Percentiles rank a stretch among this genome's conserved stretches.
phyloP scores from a whole-genome alignment of 371 early-diverging fungal genomes.

The Circinella umbellata region DNA sequence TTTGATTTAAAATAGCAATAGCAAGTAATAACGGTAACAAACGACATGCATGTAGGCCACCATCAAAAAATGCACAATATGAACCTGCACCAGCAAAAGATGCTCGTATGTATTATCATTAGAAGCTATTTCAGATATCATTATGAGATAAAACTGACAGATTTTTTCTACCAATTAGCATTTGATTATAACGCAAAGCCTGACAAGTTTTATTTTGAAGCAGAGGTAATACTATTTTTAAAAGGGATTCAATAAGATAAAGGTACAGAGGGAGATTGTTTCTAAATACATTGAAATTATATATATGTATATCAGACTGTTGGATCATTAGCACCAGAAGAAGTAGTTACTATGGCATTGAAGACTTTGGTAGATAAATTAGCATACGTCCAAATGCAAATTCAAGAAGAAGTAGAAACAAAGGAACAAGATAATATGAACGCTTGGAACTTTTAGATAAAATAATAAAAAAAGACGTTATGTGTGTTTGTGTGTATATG shows the following conservation, averaged over 20 bases:
- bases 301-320: slow-evolving; percentile 57
- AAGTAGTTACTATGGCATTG: slow-evolving; percentile 83
- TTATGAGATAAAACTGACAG: not conserved
- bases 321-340: slow-evolving; percentile 89
- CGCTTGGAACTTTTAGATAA: slow-evolving; percentile 29
- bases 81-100: slow-evolving; percentile 68
- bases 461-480: not conserved
- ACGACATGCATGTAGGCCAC: slow-evolving; percentile 53
- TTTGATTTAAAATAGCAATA: no score
- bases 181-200: slow-evolving; percentile 91
- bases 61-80: slow-evolving; percentile 73
- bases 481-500: no score
- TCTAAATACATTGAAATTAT: no score
- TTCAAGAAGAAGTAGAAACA: slow-evolving; percentile 66
- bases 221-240: slow-evolving; percentile 65
- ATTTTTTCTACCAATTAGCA: slow-evolving; percentile 33
- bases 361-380: slow-evolving; percentile 85
- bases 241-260: no score
- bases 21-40: no score
- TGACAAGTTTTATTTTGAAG: slow-evolving; percentile 85
- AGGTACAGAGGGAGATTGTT: no score
- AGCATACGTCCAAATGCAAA: slow-evolving; percentile 75
- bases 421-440: slow-evolving; percentile 43
- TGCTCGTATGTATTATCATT: slow-evolving; percentile 51
- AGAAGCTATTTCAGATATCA: not conserved